Base-by-base conservation (phyloP, 257 asterid species). In the Voacanga thouarsii region DNA sequence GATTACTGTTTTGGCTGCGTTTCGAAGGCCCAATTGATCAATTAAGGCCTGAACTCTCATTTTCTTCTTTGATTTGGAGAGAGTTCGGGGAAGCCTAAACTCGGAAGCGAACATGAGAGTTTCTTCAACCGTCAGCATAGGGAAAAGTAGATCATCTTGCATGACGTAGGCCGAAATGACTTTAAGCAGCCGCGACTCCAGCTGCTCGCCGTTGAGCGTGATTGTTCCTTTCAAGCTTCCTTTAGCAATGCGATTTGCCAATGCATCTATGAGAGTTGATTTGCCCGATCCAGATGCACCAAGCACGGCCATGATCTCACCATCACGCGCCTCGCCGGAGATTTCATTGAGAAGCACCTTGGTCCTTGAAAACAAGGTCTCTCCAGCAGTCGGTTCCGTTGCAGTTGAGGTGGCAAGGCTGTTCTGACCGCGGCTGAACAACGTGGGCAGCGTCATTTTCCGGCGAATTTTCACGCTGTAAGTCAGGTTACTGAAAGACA, bases 231-330 rank as follows among this genome's bases (percentile, higher is more conserved):
- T 90, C n/a, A 92, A 45, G 80, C 97, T 90, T 37, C 83, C 96
- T 6, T 89, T 90, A 19, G 91, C 87, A 75, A 92, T 90, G 0
- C 97, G 79, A 26, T 89, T 90, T 1, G 94, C 97, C 10, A 92
- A 76, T 0, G 91, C 97, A 19, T 90, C 97, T 7, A 92, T 90
- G 56, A 92, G 82, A 0, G 96, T 92, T 0, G 97, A 90, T 72
- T 92, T 92, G 0, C 96, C 97, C 0, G 97, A 92, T 0, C 97
- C 97, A 0, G 96, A 92, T 0, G 97, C 96, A 11, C 97, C 97
- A 63, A 92, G 87, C 1, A 92, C 93, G 41, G 97, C 97, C 89
- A 90, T 85, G 71, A 92, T 88, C 65, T 90, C 93, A 0, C 97
- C 97, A 7, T 90, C 96, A 9, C 89, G 88, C 3, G 97, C 96